phyloP scores from a whole-genome alignment of 768 basidiomycete species.

The Russula earlei region DNA sequence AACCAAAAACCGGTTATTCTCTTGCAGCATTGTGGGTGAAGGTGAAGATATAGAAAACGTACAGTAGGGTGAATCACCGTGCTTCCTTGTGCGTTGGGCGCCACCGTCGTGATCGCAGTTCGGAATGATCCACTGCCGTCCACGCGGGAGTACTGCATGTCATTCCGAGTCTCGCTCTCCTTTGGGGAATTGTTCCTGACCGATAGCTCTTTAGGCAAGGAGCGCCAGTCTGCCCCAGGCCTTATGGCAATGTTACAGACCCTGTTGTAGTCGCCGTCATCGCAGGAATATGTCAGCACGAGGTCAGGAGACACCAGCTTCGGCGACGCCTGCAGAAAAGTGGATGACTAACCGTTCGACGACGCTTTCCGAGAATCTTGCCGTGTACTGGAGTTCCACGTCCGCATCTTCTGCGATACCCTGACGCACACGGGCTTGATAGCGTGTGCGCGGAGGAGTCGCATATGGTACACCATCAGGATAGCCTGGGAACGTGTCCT shows the following conservation, averaged over 20 bases:
- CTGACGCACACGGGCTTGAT: conserved; percentile 35
- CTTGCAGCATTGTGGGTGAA: not conserved
- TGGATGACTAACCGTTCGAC: conserved; percentile 36
- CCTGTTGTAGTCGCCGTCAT: not conserved
- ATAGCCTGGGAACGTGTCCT: conserved; percentile 36
- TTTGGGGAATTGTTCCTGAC: not conserved
- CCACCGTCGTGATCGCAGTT: conserved; percentile 51
- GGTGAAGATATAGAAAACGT: conserved; percentile 15
- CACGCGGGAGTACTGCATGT: conserved; percentile 43
- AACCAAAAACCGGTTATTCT: not conserved
- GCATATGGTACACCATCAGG: conserved; percentile 34
- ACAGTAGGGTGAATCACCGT: conserved; percentile 39
- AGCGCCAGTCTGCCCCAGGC: conserved; percentile 35
- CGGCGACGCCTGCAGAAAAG: not conserved
- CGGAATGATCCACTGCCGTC: conserved; percentile 44
- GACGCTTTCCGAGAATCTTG: conserved; percentile 29
- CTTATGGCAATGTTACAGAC: conserved; percentile 46
- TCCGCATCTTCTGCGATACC: conserved; percentile 21
- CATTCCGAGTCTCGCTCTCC: not conserved
- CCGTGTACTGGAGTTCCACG: conserved; percentile 52
- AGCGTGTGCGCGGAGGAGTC: conserved; percentile 34
- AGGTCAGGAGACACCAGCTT: no score
- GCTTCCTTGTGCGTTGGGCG: conserved; percentile 42
- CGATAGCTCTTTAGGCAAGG: not conserved
- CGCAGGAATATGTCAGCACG: not conserved